Conservation (phyloP, 2,329 filamentous ascomycete species). For the Fusarium praegraminearum region DNA sequence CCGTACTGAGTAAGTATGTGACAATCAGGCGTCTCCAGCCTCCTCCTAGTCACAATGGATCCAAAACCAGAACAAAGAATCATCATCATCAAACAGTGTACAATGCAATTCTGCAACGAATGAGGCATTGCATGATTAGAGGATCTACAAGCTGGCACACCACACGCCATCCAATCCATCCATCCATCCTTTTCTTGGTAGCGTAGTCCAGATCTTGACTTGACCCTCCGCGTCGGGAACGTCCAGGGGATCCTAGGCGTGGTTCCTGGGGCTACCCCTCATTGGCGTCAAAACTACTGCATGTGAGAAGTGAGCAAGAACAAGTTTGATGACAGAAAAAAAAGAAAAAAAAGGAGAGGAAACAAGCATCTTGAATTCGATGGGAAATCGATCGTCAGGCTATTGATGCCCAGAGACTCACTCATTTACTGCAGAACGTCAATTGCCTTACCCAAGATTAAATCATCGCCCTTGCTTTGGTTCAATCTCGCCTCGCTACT, state of each 20-base stretch:
- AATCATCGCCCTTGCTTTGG: conserved; percentile 14
- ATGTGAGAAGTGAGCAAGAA: conserved; percentile 44
- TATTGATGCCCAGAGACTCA: conserved; percentile 13
- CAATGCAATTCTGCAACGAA: conserved; percentile 14
- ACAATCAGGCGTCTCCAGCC: conserved; percentile 1
- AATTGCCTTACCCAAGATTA: conserved; percentile 5
- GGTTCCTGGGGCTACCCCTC: conserved; percentile 49
- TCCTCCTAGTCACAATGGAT: conserved; percentile 14
- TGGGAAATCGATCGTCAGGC: not conserved
- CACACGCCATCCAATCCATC: conserved; percentile 30
- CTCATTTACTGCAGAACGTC: not conserved
- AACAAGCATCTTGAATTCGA: not conserved
- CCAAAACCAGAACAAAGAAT: conserved; percentile 8
- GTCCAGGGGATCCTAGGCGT: conserved; percentile 44
- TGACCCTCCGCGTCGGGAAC: conserved; percentile 42
- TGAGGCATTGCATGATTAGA: conserved; percentile 24
- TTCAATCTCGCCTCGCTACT: conserved; percentile 30
- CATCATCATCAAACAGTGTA: conserved; percentile 7
- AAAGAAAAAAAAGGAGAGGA: conserved; percentile 18
- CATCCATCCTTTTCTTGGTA: conserved; percentile 1
- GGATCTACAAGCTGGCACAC: conserved; percentile 40
- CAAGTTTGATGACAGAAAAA: conserved; percentile 41
- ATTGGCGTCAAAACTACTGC: conserved; percentile 36
- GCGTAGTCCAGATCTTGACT: conserved; percentile 43
- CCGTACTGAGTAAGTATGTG: too few relatives aligned